These are phyloP conservation scores for Sporopachydermia cereana DNA, from an alignment of 1,139 yeast genomes.

Conservation along the genomic window DNA sequence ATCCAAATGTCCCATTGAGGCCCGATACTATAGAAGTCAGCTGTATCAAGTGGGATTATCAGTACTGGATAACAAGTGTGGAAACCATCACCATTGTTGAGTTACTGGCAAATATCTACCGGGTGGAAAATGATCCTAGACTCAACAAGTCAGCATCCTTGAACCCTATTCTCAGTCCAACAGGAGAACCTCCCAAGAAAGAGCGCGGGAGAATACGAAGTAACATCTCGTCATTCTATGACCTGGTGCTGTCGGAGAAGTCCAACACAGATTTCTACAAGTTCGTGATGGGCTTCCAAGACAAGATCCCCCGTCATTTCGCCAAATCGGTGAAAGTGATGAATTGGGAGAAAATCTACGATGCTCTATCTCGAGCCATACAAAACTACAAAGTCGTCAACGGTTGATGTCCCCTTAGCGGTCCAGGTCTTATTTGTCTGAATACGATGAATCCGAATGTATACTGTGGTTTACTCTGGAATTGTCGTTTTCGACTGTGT, in stretches of 20 bases:
- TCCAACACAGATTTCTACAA: conserved; percentile 4
- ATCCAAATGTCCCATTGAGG: background rate
- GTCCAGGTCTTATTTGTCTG: no score
- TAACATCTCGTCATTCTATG: conserved; percentile 1
- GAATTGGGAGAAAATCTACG: conserved; percentile 41
- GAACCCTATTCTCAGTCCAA: conserved; percentile 4
- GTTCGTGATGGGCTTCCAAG: conserved; percentile 40
- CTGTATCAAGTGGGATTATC: conserved; percentile 1
- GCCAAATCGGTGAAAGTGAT: conserved; percentile 55
- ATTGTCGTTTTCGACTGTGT: no score
- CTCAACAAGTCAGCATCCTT: conserved; percentile 1
- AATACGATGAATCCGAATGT: no score
- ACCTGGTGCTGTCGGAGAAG: conserved; percentile 1
- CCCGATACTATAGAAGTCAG: conserved; percentile 5
- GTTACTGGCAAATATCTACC: conserved; percentile 28
- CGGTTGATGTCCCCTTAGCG: no score
- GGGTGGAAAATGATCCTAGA: conserved; percentile 4
- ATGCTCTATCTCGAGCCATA: conserved; percentile 5
- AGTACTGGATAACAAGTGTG: conserved; percentile 46
- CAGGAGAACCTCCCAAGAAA: conserved; percentile 6
- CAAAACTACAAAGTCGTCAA: conserved; percentile 6
- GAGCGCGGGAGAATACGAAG: conserved; percentile 7
- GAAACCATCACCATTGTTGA: conserved; percentile 58
- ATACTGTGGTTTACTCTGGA: no score
- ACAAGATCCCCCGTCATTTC: conserved; percentile 52